Conservation (phyloP, 768 basidiomycete species). For the Lactifluus hygrophoroides region DNA sequence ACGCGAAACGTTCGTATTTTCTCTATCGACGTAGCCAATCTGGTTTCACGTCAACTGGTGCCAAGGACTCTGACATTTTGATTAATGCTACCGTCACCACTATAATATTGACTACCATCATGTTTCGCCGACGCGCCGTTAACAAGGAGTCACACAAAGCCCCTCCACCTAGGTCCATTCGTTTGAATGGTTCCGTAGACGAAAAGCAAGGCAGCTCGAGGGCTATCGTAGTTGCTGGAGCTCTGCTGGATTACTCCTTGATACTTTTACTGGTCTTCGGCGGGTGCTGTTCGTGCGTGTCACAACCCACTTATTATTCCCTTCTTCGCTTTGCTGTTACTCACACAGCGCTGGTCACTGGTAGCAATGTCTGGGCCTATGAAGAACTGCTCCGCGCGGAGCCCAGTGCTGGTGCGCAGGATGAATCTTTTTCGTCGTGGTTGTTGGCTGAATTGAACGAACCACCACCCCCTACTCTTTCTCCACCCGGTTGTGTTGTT, state of each 20-base stretch:
- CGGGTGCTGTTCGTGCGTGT: constrained; percentile 74
- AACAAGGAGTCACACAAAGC: background rate
- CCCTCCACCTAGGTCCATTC: background rate
- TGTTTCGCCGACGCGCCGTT: constrained; percentile 13
- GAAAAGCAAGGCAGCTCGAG: background rate
- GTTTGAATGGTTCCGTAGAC: background rate
- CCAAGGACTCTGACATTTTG: no score
- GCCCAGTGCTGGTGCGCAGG: constrained; percentile 50
- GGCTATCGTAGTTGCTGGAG: constrained; percentile 18
- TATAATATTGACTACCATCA: constrained; percentile 1
- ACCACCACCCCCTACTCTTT: no score
- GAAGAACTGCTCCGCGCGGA: constrained; percentile 65
- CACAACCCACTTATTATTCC: constrained; percentile 2
- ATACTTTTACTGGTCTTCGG: constrained; percentile 62
- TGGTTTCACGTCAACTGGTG: no score
- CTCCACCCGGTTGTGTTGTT: no score
- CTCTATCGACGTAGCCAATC: no score
- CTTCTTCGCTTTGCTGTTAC: background rate
- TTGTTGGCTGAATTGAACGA: no score
- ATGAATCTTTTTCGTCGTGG: background rate
- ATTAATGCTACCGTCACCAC: background rate
- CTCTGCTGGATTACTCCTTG: constrained; percentile 31
- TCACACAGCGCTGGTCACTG: background rate
- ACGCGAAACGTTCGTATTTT: background rate
- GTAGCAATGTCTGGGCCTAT: constrained; percentile 69